Conservation (phyloP, 2,329 filamentous ascomycete species). For the Arthrinium phaeospermum region DNA sequence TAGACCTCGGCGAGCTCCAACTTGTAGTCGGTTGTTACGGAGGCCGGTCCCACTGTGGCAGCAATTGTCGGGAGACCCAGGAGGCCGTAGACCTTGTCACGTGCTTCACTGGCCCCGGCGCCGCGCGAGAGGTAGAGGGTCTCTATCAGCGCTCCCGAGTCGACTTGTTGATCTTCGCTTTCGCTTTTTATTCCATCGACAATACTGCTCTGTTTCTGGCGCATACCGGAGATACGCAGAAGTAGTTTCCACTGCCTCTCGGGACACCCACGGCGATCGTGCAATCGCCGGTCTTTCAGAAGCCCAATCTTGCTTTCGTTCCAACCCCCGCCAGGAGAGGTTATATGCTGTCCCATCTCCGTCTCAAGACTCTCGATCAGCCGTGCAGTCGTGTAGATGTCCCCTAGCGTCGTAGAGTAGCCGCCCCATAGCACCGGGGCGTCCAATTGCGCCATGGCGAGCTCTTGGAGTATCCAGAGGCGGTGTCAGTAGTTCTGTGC, state of each 20-base stretch:
- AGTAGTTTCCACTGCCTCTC: neutral
- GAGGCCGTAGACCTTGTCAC: neutral
- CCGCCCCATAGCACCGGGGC: neutral
- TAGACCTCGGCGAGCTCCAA: neutral
- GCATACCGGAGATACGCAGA: neutral
- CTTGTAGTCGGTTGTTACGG: neutral
- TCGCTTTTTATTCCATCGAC: accelerated
- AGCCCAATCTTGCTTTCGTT: neutral
- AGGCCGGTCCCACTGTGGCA: neutral
- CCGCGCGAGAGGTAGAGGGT: neutral
- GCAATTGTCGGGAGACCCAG: neutral
- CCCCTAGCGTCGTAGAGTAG: neutral
- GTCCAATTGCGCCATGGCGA: neutral
- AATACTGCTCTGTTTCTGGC: neutral
- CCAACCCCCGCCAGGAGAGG: neutral
- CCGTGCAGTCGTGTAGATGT: neutral
- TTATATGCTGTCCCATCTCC: neutral
- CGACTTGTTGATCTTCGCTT: too few relatives aligned
- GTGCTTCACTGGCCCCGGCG: neutral
- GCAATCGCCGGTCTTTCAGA: neutral
- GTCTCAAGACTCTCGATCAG: neutral
- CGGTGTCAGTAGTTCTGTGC: neutral
- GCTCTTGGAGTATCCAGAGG: neutral
- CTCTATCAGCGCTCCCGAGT: neutral
- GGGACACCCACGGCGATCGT: neutral